phyloP scores from a whole-genome alignment of 225 moss, liverwort and hornwort genomes.

The Rhytidiadelphus loreus region DNA sequence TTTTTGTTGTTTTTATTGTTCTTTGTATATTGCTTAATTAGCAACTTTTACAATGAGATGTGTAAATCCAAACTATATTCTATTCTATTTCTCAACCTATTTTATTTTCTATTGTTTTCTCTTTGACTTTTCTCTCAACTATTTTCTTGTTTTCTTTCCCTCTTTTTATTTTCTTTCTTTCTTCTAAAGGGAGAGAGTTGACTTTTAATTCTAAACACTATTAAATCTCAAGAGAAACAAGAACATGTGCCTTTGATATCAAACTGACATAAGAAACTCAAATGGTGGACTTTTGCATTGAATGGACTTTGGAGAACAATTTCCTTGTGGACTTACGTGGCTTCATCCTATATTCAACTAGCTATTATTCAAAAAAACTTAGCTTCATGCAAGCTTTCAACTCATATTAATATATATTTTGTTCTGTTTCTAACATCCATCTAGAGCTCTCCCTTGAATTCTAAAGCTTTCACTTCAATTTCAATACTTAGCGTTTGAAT shows the following conservation, averaged over 20 bases:
- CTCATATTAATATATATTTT: neutral
- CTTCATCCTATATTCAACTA: neutral
- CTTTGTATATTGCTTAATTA: neutral
- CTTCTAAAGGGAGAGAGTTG: neutral
- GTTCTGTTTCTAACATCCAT: neutral
- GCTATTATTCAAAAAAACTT: neutral
- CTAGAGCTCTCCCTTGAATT: neutral
- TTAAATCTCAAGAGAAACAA: neutral
- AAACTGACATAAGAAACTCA: neutral
- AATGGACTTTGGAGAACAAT: neutral
- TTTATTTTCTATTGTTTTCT: neutral
- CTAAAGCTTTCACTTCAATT: too few species aligned
- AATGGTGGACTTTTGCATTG: neutral
- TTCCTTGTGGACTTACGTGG: rapidly evolving
- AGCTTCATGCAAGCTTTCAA: neutral
- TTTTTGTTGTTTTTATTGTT: neutral
- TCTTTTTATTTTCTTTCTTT: neutral
- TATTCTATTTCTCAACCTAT: neutral
- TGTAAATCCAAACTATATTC: neutral
- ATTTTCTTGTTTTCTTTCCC: too few species aligned
- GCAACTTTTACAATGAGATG: neutral
- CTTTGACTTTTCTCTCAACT: neutral
- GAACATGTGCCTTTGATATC: neutral
- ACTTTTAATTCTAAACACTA: neutral
- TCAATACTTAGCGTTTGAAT: too few species aligned